Evolutionary conservation across 345 rosid genomes (phyloP).

Genomic region (Xanthoceras sorbifolium): DNA sequence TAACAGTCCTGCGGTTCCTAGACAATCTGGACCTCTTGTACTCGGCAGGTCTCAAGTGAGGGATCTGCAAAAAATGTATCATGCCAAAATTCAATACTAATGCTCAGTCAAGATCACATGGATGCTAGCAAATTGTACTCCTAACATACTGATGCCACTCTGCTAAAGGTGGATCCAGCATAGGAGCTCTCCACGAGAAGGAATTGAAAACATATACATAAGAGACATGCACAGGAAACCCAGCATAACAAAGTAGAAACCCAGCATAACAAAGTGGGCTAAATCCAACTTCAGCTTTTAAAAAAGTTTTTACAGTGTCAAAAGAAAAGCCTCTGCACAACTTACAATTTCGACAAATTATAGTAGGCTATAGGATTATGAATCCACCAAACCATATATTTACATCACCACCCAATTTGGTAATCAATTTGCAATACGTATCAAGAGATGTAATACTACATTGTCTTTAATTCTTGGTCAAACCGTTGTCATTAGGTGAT

Average conservation of each 20-base stretch:
- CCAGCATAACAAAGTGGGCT: neutral
- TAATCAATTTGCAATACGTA: neutral
- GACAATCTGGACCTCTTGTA: constrained; percentile 69
- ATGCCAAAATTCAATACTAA: constrained; percentile 4
- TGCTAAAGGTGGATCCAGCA: neutral
- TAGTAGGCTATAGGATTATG: neutral
- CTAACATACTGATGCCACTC: neutral
- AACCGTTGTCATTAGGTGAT: neutral
- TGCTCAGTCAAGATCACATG: neutral
- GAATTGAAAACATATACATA: neutral
- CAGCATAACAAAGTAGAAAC: neutral
- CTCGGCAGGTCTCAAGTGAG: constrained; percentile 71
- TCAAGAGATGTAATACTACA: neutral
- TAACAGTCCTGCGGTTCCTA: constrained; percentile 63
- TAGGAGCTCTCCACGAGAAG: neutral
- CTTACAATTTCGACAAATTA: neutral
- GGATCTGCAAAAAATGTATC: constrained; percentile 48
- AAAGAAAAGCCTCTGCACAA: neutral
- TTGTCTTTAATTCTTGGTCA: neutral
- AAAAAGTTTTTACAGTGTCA: neutral
- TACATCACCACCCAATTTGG: neutral
- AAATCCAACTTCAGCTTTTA: neutral
- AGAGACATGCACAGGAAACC: neutral
- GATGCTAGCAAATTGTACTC: neutral
- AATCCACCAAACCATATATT: neutral